Evolutionary conservation across 2,329 filamentous ascomycete genomes (phyloP), one percentile per base, ranked within the genome.

Genomic region (Aspergillus aculeatus): DNA sequence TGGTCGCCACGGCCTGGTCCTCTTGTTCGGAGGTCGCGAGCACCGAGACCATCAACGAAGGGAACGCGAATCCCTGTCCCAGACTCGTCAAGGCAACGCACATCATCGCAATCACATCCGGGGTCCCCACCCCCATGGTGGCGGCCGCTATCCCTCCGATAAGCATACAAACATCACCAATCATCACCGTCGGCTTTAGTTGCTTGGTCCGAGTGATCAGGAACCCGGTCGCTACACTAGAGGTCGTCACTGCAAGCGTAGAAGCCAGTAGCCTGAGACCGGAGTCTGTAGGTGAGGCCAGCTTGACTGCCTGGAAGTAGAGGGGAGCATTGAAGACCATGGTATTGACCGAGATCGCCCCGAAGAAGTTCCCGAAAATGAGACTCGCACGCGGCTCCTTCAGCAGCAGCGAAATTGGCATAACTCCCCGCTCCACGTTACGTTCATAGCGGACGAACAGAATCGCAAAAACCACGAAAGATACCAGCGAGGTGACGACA

Each of bases 241-340:
- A 76, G 1, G 75, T 50, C 48, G 86, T 86, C 29, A 84, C 75
- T 2, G 82, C 83, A 26, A 86, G 66, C 0, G 86, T 85, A 4
- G 88, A 86, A 6, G 87, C 78, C 21, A 90, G 82, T 56, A 93
- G 86, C 48, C 87, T 84, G 29, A 92, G 83, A n/a, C 90, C 90
- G 0, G 89, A 91, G 24, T 82, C 79, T 0, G 89, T 91, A 16
- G 90, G 87, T 5, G 82, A 83, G 59, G 88, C 86, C 54, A 89
- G 81, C 51, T 90, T 86, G 26, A 91, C 89, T 41, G 87, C 88
- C 71, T 91, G 89, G 76, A 91, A 92, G 78, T 88, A 93, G 7
- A 93, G 79, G 0, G 90, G 90, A 5, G 86, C 86, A 68, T 88
- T 88, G 75, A 91, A 90, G 16, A 90, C 77, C 64, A 89, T 84